These are phyloP conservation scores for Lablab purpureus DNA, from an alignment of 306 rosid species.

Conservation along the genomic window DNA sequence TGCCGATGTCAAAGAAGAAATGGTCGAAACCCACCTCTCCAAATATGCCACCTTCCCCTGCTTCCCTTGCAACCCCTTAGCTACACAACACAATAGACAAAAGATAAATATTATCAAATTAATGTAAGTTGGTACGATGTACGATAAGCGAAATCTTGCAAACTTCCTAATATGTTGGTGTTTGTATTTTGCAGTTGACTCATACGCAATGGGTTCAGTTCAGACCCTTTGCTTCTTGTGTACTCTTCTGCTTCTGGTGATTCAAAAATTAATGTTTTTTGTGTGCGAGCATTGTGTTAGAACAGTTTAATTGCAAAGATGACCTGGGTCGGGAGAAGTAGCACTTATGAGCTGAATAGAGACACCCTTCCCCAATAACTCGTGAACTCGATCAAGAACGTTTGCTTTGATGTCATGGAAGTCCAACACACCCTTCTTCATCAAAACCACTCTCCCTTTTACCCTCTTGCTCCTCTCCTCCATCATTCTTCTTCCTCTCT, in stretches of 20 bases:
- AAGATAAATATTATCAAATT: too few relatives aligned
- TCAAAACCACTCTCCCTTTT: slow-evolving; percentile 67
- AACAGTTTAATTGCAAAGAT: background rate
- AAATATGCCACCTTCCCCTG: slow-evolving; percentile 65
- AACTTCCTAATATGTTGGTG: background rate
- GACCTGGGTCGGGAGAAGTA: slow-evolving; percentile 67
- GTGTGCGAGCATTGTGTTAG: slow-evolving; percentile 7
- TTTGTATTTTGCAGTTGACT: background rate
- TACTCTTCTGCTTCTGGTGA: slow-evolving; percentile 9
- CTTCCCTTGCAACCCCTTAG: slow-evolving; percentile 56
- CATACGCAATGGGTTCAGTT: too few relatives aligned
- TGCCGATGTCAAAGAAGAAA: slow-evolving; percentile 51
- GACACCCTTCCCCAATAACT: slow-evolving; percentile 80
- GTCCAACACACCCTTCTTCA: slow-evolving; percentile 83
- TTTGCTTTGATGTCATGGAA: slow-evolving; percentile 73
- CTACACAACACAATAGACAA: slow-evolving; percentile 22
- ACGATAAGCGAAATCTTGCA: background rate
- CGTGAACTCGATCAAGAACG: slow-evolving; percentile 78
- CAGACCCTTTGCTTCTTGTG: slow-evolving; percentile 15
- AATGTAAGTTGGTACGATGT: background rate
- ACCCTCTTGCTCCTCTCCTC: slow-evolving; percentile 39
- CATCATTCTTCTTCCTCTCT: slow-evolving; percentile 21
- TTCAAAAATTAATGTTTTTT: background rate
- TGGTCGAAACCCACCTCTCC: slow-evolving; percentile 75
- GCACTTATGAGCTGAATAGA: slow-evolving; percentile 81